A percentile compares a stretch with the other conserved stretches of the same genome.
Conservation (phyloP, 805 yeast genomes). For the Hanseniaspora meyeri region DNA sequence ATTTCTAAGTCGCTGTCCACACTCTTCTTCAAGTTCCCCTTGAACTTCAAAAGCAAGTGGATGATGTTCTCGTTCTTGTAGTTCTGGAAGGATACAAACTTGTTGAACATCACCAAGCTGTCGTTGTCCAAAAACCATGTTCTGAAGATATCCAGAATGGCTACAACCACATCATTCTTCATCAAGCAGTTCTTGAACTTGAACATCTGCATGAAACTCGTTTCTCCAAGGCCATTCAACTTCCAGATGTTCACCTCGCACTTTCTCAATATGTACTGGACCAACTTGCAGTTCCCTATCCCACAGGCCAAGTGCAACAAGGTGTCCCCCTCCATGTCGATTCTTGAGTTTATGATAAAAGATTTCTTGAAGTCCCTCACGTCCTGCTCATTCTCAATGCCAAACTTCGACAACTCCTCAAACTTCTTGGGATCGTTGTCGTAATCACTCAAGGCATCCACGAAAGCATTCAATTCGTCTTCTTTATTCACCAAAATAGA, state of each 20-base stretch:
- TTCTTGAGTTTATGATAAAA: conserved; percentile 59
- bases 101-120: background rate
- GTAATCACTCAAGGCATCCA: background rate
- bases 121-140: background rate
- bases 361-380: background rate
- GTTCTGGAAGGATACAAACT: background rate
- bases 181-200: conserved; percentile 70
- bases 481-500: background rate
- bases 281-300: conserved; percentile 71
- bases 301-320: conserved; percentile 97
- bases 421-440: background rate
- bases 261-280: conserved; percentile 51
- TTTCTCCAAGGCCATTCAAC: conserved; percentile 62
- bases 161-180: conserved; percentile 29
- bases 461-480: background rate
- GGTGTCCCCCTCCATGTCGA: conserved; percentile 90
- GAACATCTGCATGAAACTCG: conserved; percentile 74
- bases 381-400: background rate
- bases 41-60: conserved; percentile 61
- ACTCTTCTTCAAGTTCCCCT: background rate
- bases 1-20: background rate
- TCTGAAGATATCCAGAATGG: conserved; percentile 56
- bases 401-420: background rate
- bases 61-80: conserved; percentile 24
- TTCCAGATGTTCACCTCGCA: conserved; percentile 35